Evolutionary conservation across 805 yeast genomes (phyloP), one percentile per base, ranked within the genome.

Genomic region (Nakazawaea wyomingensis): DNA sequence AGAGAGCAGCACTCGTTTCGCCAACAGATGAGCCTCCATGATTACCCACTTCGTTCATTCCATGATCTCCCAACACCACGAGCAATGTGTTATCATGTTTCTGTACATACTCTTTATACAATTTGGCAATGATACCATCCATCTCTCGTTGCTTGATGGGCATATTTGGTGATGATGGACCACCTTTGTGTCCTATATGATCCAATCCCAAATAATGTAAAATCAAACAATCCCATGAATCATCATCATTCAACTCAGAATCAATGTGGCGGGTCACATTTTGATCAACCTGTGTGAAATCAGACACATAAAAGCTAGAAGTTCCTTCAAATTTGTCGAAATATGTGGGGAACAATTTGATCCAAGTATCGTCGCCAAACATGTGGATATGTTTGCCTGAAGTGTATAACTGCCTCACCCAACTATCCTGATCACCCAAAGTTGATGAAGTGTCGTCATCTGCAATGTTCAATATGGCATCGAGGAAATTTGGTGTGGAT

Each of bases 351-450:
- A 90, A 93, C 38, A 93, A 68, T 56, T 88, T 90, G 48, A 90
- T 62, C 99, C 99, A 93, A 1, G 99, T 93, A 57, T 93, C 99
- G 61, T 93, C 99, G 26, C 99, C 99, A 65, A 75, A 91, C 75
- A 93, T 86, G 56, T 89, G 84, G 22, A 93, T 66, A 17, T 55
- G 68, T 56, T 71, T 71, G 22, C 59, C 60, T 4, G 56, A 56
- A 34, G 37, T 14, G 10, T 53, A 43, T 62, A 89, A 69, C 56
- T 93, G 98, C 28, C 69, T 69, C 8, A 90, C 59, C 96, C 97
- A 89, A 22, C 93, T 84, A 58, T 93, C 99, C 49, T 84, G 95
- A 39, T 72, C 76, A 0, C 76, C 72, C 37, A 90, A 59, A 2
- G 80, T 76, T 0, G 89, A 74, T 1, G 77, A 66, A 29, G 80